These are phyloP conservation scores for Fraxinus nigra DNA, from an alignment of 305 asterid species.

Conservation along the genomic window DNA sequence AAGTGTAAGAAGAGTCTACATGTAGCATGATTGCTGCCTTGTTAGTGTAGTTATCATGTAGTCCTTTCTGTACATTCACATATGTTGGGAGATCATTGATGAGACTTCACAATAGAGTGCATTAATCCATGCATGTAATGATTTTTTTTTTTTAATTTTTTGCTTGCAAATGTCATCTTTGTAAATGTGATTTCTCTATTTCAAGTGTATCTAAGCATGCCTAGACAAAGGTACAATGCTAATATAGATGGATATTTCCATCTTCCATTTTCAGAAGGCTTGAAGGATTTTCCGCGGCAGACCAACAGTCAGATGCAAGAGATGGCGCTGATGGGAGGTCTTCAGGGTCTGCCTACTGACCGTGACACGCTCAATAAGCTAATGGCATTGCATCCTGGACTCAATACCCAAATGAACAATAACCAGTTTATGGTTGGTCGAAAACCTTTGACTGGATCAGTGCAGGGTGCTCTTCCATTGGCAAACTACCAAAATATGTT, in stretches of 20 bases:
- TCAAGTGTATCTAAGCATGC: not conserved
- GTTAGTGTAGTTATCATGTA: not conserved
- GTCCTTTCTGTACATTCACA: not conserved
- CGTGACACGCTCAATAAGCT: slow-evolving; percentile 54
- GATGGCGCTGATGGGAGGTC: slow-evolving; percentile 53
- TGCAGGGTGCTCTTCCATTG: slow-evolving; percentile 70
- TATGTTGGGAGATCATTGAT: not conserved
- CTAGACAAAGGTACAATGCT: not conserved
- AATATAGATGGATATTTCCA: not conserved
- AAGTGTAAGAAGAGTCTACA: not conserved
- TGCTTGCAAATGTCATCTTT: not conserved
- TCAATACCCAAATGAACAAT: slow-evolving; percentile 42
- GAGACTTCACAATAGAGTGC: not conserved
- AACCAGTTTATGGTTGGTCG: slow-evolving; percentile 54
- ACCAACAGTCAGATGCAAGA: slow-evolving; percentile 58
- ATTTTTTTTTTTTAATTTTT: not conserved
- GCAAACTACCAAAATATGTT: slow-evolving; percentile 70
- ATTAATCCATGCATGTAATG: not conserved
- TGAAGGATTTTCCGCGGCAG: slow-evolving; percentile 61
- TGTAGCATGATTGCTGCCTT: not conserved
- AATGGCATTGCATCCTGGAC: slow-evolving; percentile 61
- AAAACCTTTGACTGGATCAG: slow-evolving; percentile 64
- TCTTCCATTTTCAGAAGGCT: slow-evolving; percentile 61
- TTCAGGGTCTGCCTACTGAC: slow-evolving; percentile 54
- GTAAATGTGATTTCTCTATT: not conserved